Conservation (phyloP, 257 asterid species). For the Petunia axillaris region DNA sequence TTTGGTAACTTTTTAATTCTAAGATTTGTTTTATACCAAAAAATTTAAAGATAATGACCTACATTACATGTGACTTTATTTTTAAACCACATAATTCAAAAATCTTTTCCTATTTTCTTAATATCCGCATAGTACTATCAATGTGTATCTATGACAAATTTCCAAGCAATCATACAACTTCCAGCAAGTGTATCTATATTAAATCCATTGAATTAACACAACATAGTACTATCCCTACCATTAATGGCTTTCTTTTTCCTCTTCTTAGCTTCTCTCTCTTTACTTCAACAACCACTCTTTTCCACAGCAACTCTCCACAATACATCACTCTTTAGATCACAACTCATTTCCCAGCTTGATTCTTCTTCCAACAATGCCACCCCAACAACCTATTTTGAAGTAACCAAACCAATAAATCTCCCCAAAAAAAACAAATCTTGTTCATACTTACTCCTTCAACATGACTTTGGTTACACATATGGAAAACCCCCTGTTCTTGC, state of each 20-base stretch:
- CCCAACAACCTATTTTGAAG: conserved; percentile 63
- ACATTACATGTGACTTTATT: too few relatives aligned
- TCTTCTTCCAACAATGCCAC: conserved; percentile 15
- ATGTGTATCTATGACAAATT: too few relatives aligned
- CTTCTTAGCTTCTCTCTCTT: conserved; percentile 24
- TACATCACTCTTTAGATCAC: conserved; percentile 36
- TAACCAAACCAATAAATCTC: conserved; percentile 56
- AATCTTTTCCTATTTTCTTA: too few relatives aligned
- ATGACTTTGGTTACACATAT: conserved; percentile 61
- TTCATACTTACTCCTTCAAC: conserved; percentile 51
- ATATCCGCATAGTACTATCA: too few relatives aligned
- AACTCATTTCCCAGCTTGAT: conserved; percentile 25
- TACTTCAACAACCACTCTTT: conserved; percentile 34
- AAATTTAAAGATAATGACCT: too few relatives aligned
- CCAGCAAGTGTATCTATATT: too few relatives aligned
- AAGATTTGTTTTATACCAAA: too few relatives aligned
- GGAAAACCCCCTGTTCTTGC: conserved; percentile 60
- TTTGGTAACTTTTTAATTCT: too few relatives aligned
- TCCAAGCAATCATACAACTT: too few relatives aligned
- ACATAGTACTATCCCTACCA: neutral
- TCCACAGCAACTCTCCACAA: conserved; percentile 44
- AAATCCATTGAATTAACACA: neutral
- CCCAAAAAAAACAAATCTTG: conserved; percentile 54
- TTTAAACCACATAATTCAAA: too few relatives aligned
- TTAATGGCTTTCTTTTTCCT: conserved; percentile 35